A percentile compares a stretch with the other conserved stretches of the same genome.
These are phyloP conservation scores for Pittosporum tobira DNA, from an alignment of 129 eudicot genomes.

Conservation along the genomic window DNA sequence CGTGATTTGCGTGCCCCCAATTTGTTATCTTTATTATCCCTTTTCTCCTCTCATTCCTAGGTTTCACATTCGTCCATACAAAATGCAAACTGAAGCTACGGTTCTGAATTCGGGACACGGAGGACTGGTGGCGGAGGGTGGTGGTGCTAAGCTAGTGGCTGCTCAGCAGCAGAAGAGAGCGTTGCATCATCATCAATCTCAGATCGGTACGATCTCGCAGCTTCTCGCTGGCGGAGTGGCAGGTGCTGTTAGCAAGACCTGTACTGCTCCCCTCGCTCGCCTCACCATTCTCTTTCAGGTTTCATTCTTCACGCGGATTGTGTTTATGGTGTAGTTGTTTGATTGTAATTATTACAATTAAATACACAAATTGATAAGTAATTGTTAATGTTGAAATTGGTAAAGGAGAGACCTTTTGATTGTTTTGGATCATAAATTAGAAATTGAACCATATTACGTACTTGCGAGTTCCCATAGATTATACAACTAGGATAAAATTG, in stretches of 20 bases:
- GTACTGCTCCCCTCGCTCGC: conserved; percentile 94
- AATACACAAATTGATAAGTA: not conserved
- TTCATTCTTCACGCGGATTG: not conserved
- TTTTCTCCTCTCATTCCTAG: too few relatives aligned
- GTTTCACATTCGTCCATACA: not conserved
- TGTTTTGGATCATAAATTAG: not conserved
- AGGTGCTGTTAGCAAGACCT: conserved; percentile 90
- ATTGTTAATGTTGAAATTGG: not conserved
- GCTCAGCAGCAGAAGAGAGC: conserved; percentile 23
- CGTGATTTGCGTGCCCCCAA: not conserved
- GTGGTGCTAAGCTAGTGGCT: conserved; percentile 35
- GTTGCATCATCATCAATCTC: conserved; percentile 43
- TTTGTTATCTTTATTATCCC: not conserved
- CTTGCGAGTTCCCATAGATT: too few relatives aligned
- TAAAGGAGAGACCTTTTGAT: not conserved
- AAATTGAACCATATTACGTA: not conserved
- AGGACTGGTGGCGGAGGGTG: conserved; percentile 22
- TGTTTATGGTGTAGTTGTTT: too few relatives aligned
- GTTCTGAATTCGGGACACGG: conserved; percentile 30
- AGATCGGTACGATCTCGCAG: conserved; percentile 63
- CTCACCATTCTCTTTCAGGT: conserved; percentile 96
- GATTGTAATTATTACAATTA: not conserved
- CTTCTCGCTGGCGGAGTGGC: conserved; percentile 92
- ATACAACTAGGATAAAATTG: too few relatives aligned
- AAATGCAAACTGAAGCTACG: conserved; percentile 82